Conservation (phyloP, 768 basidiomycete species). For the Clathrus columnatus region DNA sequence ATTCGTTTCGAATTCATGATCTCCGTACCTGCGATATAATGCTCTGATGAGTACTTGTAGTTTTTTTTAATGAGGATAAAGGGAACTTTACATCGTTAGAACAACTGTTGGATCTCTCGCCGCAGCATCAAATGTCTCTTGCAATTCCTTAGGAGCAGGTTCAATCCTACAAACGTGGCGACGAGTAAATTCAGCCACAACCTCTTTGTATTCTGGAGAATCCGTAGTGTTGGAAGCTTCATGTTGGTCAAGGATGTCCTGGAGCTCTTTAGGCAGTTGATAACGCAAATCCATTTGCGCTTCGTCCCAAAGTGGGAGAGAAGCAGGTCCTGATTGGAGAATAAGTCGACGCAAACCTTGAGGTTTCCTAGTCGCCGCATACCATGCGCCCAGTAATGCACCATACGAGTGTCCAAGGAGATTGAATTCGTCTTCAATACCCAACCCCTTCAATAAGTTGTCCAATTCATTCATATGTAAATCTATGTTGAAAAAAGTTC, state of each 20-base stretch:
- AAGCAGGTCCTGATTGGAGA: slow-evolving; percentile 36
- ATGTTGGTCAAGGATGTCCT: slow-evolving; percentile 33
- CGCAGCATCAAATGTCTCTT: slow-evolving; percentile 24
- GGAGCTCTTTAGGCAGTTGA: too few species aligned
- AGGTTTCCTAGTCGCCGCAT: slow-evolving; percentile 31
- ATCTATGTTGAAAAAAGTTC: slow-evolving; percentile 36
- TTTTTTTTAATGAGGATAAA: background rate
- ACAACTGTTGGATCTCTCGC: slow-evolving; percentile 42
- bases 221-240: slow-evolving; percentile 37
- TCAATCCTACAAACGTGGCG: slow-evolving; percentile 35
- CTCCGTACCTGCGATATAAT: slow-evolving; percentile 20
- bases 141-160: slow-evolving; percentile 36
- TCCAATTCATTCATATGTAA: slow-evolving; percentile 46
- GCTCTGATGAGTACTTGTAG: background rate
- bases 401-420: slow-evolving; percentile 36
- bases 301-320: slow-evolving; percentile 34
- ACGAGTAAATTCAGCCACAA: slow-evolving; percentile 33
- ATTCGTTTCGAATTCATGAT: slow-evolving; percentile 30
- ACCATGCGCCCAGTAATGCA: slow-evolving; percentile 39
- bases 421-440: slow-evolving; percentile 34
- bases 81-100: slow-evolving; percentile 30
- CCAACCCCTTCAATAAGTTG: slow-evolving; percentile 36
- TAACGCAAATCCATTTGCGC: slow-evolving; percentile 23
- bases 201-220: slow-evolving; percentile 36
- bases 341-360: slow-evolving; percentile 38